Base-by-base conservation (phyloP, 176 grass and related monocot genomes). In the Oryza nivara region DNA sequence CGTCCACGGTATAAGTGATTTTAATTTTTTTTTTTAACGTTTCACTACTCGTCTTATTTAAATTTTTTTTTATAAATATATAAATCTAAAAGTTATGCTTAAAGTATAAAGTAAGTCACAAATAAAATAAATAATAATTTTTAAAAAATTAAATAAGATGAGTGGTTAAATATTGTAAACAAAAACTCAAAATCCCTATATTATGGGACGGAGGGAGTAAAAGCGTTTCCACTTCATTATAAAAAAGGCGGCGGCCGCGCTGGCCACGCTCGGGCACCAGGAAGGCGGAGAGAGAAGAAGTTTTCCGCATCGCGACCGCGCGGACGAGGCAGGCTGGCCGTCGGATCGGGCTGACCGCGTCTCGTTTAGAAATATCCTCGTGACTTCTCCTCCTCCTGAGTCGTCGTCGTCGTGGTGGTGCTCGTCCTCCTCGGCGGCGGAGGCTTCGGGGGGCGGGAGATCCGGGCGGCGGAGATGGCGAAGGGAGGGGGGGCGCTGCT, bases 401-500 rank as follows among this genome's bases (percentile, higher is more conserved):
- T 58, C 54, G 54, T 58, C 54, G 54, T 32, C 30, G 30, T 32
- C 30, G 30, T 32, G 2, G 30, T 32, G 30, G 30, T 46, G 46
- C 75, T 68, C 72, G 36, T 25, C 70, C 85, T 65, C 54, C 54
- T 58, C 54, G 54, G 54, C 88, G 80, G 73, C 45, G 80, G 16
- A 47, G 48, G 82, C 68, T 30, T 30, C 2, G 30, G 30, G 30
- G 30, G 30, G 30, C 30, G 30, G 30, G 68, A 92, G 85, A 87
- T 88, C 92, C 74, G 26, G 64, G 58, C 40, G 28, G 49, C 9
- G 11, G 20, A 32, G 73, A 88, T 88, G 90, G 78, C 86, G 26
- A 85, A 88, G 86, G 86, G 87, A 36, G 86, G 71, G 17, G 74
- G 46, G 10, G 2, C 20, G 58, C 74, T 90, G 22, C 85, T 82